These are phyloP conservation scores for Clitoria ternatea DNA, from an alignment of 306 rosid species.

Conservation along the genomic window DNA sequence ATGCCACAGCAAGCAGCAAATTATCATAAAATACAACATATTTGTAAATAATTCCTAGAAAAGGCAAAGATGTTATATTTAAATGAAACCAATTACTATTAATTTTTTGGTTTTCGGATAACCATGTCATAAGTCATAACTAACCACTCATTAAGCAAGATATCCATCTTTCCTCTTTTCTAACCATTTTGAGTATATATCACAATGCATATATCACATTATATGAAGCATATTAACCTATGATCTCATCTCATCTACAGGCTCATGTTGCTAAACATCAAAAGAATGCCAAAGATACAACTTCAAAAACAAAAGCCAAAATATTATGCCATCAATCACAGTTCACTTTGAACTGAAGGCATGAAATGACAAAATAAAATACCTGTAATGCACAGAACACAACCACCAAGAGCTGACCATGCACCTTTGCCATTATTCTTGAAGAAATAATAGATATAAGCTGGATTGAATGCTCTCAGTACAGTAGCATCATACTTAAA, in stretches of 20 bases:
- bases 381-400: conserved; percentile 98
- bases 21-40: neutral
- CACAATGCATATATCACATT: neutral
- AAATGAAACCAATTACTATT: neutral
- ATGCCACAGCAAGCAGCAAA: neutral
- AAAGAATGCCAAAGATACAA: neutral
- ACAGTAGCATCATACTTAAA: conserved; percentile 56
- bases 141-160: neutral
- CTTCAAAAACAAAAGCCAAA: neutral
- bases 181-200: neutral
- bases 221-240: neutral
- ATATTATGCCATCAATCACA: neutral
- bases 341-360: conserved; percentile 4
- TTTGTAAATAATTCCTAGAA: neutral
- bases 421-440: conserved; percentile 58
- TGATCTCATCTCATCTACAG: neutral
- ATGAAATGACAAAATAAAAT: conserved; percentile 23
- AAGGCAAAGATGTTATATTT: neutral
- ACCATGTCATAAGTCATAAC: neutral
- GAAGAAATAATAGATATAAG: conserved; percentile 85
- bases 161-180: neutral
- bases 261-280: conserved; percentile 2
- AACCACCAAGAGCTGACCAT: conserved; percentile 98
- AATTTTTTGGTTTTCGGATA: neutral
- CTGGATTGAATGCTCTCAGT: conserved; percentile 87